Evolutionary conservation across 202 grass and related monocot species (phyloP), one percentile per base, ranked within the genome.

Genomic region (Setaria italica): DNA sequence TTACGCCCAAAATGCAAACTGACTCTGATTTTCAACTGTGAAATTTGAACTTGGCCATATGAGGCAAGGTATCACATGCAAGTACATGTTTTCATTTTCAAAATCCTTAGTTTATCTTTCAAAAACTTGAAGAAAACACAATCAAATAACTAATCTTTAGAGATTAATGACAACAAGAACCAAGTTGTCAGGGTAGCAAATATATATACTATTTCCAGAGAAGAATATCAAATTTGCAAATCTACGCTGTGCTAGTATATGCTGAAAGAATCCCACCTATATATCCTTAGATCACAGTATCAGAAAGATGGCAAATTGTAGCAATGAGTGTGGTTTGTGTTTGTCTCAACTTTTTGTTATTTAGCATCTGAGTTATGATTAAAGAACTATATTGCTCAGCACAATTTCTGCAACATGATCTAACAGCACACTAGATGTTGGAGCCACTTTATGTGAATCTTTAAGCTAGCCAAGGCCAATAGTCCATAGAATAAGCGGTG

Each of bases 371-470:
- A 67, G 32, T 67, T 67, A 14, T 67, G 11, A 67, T 39, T 80
- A 21, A 6, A n/a, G 16, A 48, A 49, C 42, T 76, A 60, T 17
- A 63, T 46, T 25, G 45, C 8, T 63, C 34, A 57, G 19, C 53
- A 56, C 21, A 4, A 4, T 30, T 58, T 29, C 54, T 29, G 41
- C 20, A 60, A 60, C 20, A 43, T 19, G 76, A 63, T 49, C 58
- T 19, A 64, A 64, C 47, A 53, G 11, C 3, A 0, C 12, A 19
- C 48, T 56, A 42, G 33, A 20, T 20, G 7, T 57, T 42, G 8
- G 32, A 80, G 30, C 9, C 72, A 35, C 60, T 50, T 80, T 30
- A 51, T 70, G 79, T 15, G 15, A 57, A 70, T 70, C 17, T 41
- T 77, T 13, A 35, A 43, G 54, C 11, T 81, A 70, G 9, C 34